phyloP scores from a whole-genome alignment of 768 basidiomycete genomes.

The Panaeolus papilionaceus region DNA sequence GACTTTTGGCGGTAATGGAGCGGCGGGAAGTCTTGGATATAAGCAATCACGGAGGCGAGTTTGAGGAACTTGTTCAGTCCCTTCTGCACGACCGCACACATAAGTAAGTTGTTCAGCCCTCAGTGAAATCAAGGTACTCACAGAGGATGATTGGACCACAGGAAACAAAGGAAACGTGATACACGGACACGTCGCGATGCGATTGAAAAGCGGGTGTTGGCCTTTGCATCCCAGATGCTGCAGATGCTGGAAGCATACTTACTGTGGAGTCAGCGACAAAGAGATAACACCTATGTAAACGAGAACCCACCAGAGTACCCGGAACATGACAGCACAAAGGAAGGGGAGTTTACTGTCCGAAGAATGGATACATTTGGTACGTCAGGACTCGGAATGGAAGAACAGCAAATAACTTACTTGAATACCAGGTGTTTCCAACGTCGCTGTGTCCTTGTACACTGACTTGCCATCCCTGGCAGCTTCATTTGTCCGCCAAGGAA shows the following conservation, averaged over 20 bases:
- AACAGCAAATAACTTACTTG: too few species aligned
- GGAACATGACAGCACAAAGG: background rate
- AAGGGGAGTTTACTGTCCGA: background rate
- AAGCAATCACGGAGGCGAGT: constrained; percentile 16
- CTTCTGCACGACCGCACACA: background rate
- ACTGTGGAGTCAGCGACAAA: background rate
- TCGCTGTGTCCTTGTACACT: background rate
- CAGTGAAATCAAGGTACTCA: too few species aligned
- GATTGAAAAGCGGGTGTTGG: constrained; percentile 13
- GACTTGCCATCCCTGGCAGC: constrained; percentile 19
- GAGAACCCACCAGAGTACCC: background rate
- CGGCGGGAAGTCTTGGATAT: constrained; percentile 1
- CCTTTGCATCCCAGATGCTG: constrained; percentile 9
- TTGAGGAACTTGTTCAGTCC: constrained; percentile 15
- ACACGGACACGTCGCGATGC: constrained; percentile 8
- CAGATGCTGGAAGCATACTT: constrained; percentile 15
- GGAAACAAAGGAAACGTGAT: background rate
- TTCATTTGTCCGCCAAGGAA: constrained; percentile 29
- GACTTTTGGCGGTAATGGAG: background rate
- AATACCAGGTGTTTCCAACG: background rate
- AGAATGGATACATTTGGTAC: constrained; percentile 11
- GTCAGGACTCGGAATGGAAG: background rate
- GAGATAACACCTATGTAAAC: background rate
- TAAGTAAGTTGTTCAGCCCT: background rate
- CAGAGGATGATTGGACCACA: too few species aligned